Percentiles rank a stretch among this genome's conserved stretches.
These are phyloP conservation scores for Thecaphora thlaspeos DNA, from an alignment of 1,284 basidiomycete species.

Conservation along the genomic window DNA sequence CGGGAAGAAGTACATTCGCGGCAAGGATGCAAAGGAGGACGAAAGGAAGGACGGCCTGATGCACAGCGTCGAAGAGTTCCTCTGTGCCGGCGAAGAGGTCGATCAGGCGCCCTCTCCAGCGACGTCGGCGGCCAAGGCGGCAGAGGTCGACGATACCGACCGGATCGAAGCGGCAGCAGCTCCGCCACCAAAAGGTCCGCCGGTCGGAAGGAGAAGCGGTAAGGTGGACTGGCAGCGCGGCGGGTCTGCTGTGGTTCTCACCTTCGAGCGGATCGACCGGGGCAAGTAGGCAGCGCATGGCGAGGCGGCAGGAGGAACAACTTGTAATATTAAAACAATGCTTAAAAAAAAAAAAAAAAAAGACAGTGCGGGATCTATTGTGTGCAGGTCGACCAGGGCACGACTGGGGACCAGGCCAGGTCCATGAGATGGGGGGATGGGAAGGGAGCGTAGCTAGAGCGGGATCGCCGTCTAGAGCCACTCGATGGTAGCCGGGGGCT, in stretches of 20 bases:
- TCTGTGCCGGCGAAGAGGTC: constrained; percentile 3
- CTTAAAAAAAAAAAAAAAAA: not conserved
- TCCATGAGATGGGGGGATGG: too few relatives aligned
- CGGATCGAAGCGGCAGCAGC: not conserved
- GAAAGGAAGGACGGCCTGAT: constrained; percentile 6
- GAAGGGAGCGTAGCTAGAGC: too few relatives aligned
- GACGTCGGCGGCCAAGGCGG: too few relatives aligned
- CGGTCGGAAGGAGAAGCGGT: constrained; percentile 15
- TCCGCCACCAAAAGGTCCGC: not conserved
- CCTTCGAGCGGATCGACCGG: constrained; percentile 14
- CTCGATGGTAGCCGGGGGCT: constrained; percentile 78
- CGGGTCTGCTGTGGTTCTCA: constrained; percentile 22
- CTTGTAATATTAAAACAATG: constrained; percentile 4
- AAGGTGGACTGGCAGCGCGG: constrained; percentile 29
- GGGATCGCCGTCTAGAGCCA: constrained; percentile 43
- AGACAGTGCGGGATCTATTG: too few relatives aligned
- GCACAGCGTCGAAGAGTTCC: constrained; percentile 7
- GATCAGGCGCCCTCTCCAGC: not conserved
- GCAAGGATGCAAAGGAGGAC: constrained; percentile 17
- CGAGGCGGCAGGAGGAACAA: too few relatives aligned
- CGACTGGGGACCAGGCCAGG: too few relatives aligned
- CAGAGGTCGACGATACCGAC: too few relatives aligned
- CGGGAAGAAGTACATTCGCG: constrained; percentile 17
- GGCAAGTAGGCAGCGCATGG: constrained; percentile 1
- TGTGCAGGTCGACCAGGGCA: too few relatives aligned